Evolutionary conservation across 2,329 filamentous ascomycete species (phyloP), one percentile per base, ranked within the genome.

Genomic region (Nigrograna mackinnonii): DNA sequence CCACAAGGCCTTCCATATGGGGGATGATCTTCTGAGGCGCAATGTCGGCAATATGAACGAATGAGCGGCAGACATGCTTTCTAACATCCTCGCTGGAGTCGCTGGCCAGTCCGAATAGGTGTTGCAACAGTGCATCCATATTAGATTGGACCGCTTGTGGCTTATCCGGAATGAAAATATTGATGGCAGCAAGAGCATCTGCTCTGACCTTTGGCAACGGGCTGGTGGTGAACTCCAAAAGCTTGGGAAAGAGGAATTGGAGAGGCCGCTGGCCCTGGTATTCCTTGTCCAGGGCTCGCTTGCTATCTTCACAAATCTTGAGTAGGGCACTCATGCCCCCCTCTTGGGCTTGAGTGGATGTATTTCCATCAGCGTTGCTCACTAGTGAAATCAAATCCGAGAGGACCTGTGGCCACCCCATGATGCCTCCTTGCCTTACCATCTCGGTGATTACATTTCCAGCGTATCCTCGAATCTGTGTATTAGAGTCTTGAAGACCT

Each of bases 301-400:
- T 85, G 72, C 95, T 96, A 72, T 99, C 94, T 71, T 99, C 94
- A 71, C 94, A 99, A 48, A 99, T 91, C 76, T 97, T 97, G 66
- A 87, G 77, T 69, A 99, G 78, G 35, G 94, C 91, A 36, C 88
- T 84, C 87, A 97, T 96, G 55, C 90, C 91, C 47, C 91, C 91
- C 67, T 99, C 92, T 64, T 96, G 91, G 11, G 86, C 85, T 61
- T 89, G 81, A 32, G 79, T 73, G 5, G 89, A 76, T 17, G 84
- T 75, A 49, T 86, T 83, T 30, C 87, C 86, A 34, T 75, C 77
- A 42, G 83, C 73, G 68, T 95, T 95, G 52, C 82, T 80, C 48
- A 95, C 82, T 68, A 95, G 79, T 41, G 83, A 78, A 52, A 97
- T 72, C 16, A 99, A 78, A 56, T 96, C 87, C 36, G 90, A 85